Evolutionary conservation across 306 rosid genomes (phyloP), one percentile per base, ranked within the genome.

Genomic region (Cucumis hystrix): DNA sequence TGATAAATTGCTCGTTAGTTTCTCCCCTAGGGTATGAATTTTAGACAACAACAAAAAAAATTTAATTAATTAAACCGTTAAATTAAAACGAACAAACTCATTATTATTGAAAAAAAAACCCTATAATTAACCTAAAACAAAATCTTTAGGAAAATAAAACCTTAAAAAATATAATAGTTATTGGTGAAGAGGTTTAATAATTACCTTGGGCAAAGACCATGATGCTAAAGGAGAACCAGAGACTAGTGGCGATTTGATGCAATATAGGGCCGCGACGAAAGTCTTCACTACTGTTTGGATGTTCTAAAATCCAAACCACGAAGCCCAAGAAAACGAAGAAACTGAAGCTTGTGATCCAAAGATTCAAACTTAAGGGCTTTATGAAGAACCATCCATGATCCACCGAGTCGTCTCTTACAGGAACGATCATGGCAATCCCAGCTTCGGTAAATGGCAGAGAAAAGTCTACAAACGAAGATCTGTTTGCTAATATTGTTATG

Each of bases 191-290:
- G 12, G 3, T 11, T 51, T 51, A 51, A 6, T 52, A 4, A 15
- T 52, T 52, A 89, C 94, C 37, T 16, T 89, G 89, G 5, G 91
- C 80, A 18, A 75, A 84, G 13, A 85, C 87, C 84, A 89, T 83
- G 76, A 76, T 85, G 20, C 92, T 52, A 83, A 91, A 89, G 17
- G 91, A 84, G 75, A 84, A 92, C 88, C 90, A 88, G 9, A 92
- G 71, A 78, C 88, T 83, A 8, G 93, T 89, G 59, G 89, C 89
- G 49, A 89, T 69, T 25, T 91, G 91, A 33, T 0, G 56, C 1
- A 0, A 52, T 0, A 52, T 0, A 6, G 56, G 8, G 0, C 56
- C 56, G n/a, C n/a, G 2, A 52, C 56, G n/a, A 13, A 52, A 52
- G 3, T 52, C 56, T 52, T 80, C 57, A 47, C 84, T 89, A 47